Evolutionary conservation across 441 rosid species (phyloP), one percentile per base, ranked within the genome.

Genomic region (Jatropha multifida): DNA sequence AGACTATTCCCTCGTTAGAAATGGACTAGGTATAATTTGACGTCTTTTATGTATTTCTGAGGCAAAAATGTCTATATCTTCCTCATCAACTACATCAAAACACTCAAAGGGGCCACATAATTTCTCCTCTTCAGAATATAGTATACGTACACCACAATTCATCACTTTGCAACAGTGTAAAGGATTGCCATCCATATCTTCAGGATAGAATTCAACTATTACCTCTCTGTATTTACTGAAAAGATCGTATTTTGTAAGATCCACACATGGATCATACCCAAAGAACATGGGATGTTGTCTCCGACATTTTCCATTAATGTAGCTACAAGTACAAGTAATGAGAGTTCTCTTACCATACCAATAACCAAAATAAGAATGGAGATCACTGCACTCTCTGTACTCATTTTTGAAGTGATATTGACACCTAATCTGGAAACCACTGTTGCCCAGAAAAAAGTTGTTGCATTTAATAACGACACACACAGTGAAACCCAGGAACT

Each of bases 381-480:
- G 17, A 60, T 32, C 51, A 18, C 1, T 0, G 49, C 54, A 17
- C 14, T 66, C 51, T 5, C 54, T 38, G 17, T 23, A 13, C 15
- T 41, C 48, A 49, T 59, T 73, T 46, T 76, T 69, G 17, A 76
- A 69, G 68, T 59, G 73, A 69, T 42, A 82, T 2, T n/a, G 27
- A 27, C 81, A 74, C 46, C 27, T 61, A 10, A 78, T 68, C 2
- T 48, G 46, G 41, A 59, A n/a, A 8, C 48, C 49, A 42, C 15
- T 54, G 0, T 64, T 44, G 27, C 14, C 41, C 5, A 26, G 3
- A 8, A 5, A 12, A 40, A 2, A n/a, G 0, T 60, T 64, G 5
- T 18, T 12, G 4, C 69, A 71, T 11, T 38, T 51, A 71, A 77
- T 51, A 40, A 49, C 73, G 49, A 32, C 26, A 23, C 61, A 58